A percentile compares a stretch with the other conserved stretches of the same genome.
These are phyloP conservation scores for Clohesyomyces aquaticus DNA, from an alignment of 495 filamentous ascomycete genomes.

Conservation along the genomic window DNA sequence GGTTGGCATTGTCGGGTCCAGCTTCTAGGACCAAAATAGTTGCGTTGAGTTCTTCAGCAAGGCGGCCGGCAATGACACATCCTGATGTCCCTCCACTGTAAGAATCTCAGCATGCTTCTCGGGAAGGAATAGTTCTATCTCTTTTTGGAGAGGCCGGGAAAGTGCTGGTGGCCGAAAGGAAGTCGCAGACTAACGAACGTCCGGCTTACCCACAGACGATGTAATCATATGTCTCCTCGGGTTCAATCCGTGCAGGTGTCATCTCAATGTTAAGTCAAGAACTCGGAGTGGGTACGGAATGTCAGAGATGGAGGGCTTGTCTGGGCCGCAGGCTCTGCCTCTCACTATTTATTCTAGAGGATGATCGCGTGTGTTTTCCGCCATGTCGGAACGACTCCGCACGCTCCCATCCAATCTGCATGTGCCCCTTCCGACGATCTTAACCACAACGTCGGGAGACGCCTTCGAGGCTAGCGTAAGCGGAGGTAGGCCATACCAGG, in stretches of 20 bases:
- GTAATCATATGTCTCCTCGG: constrained; percentile 40
- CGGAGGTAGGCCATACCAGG: too few species aligned
- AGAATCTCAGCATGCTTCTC: constrained; percentile 13
- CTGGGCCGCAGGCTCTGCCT: neutral
- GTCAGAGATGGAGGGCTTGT: too few species aligned
- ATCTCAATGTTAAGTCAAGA: neutral
- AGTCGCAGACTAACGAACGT: neutral
- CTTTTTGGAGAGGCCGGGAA: neutral
- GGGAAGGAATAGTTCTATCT: neutral
- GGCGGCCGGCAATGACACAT: constrained; percentile 55
- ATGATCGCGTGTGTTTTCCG: neutral
- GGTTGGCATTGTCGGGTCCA: constrained; percentile 46
- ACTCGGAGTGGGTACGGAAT: too few species aligned
- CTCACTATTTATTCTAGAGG: neutral
- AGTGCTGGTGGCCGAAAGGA: neutral
- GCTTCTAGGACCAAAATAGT: constrained; percentile 56
- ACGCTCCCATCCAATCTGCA: neutral
- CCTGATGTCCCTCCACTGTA: constrained; percentile 52
- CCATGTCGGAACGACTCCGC: constrained; percentile 1
- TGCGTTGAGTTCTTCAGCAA: constrained; percentile 53
- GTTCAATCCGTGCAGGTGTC: constrained; percentile 1
- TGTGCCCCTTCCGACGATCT: too few species aligned
- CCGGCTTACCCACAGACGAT: constrained; percentile 42
- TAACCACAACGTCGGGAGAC: too few species aligned
- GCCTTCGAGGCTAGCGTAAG: too few species aligned